Percentiles rank a stretch among this genome's conserved stretches.
phyloP scores from a whole-genome alignment of 2,329 filamentous ascomycete genomes.

The Arthrobotrys conoides region DNA sequence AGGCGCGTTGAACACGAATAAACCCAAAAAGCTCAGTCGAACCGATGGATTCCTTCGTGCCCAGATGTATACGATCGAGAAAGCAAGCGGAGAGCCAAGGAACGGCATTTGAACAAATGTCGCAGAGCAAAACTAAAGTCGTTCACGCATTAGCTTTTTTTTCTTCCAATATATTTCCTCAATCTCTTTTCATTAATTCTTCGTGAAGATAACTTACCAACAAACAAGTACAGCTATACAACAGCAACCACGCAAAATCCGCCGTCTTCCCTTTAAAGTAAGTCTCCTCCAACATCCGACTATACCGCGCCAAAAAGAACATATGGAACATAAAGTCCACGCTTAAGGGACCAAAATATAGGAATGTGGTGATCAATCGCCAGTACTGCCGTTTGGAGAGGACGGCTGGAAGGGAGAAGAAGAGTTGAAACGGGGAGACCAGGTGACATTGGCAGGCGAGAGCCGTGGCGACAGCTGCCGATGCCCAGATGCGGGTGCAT shows the following conservation, averaged over 20 bases:
- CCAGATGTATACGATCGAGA: conserved; percentile 98
- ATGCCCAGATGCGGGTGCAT: conserved; percentile 97
- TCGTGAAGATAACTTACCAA: conserved; percentile 68
- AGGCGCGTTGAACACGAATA: conserved; percentile 92
- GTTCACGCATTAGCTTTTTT: background rate
- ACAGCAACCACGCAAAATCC: conserved; percentile 92
- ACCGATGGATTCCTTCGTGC: conserved; percentile 94
- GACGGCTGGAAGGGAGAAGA: conserved; percentile 94
- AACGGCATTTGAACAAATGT: conserved; percentile 78
- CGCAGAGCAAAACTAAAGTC: conserved; percentile 43
- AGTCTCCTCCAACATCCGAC: conserved; percentile 92
- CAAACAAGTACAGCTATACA: conserved; percentile 85
- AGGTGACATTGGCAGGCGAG: conserved; percentile 93
- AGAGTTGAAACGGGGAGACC: conserved; percentile 92
- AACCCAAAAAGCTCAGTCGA: conserved; percentile 85
- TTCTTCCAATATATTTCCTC: too few species aligned
- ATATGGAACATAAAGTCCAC: conserved; percentile 97
- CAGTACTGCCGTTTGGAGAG: conserved; percentile 97
- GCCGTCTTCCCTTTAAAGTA: conserved; percentile 86
- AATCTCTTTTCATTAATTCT: too few species aligned
- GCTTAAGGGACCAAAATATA: conserved; percentile 95
- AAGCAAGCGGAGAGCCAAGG: conserved; percentile 91
- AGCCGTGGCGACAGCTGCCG: conserved; percentile 87
- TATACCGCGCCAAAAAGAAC: conserved; percentile 98
- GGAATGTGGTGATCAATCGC: conserved; percentile 94